Evolutionary conservation across 1,139 yeast genomes (phyloP).

Genomic region (Suhomyces terraborum): DNA sequence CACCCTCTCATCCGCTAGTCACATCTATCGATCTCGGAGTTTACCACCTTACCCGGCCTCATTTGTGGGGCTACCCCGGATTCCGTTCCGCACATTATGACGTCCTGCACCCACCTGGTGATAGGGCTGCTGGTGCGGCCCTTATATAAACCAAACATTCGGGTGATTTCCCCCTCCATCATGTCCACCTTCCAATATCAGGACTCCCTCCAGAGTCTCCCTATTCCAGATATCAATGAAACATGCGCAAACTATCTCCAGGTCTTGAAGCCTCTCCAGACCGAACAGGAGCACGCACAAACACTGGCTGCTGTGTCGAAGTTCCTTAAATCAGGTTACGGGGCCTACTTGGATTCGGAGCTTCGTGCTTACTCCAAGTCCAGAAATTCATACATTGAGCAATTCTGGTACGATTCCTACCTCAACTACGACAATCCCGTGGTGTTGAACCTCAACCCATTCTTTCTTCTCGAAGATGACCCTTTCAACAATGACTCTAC

Average conservation of each 20-base stretch:
- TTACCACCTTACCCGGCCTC: constrained; percentile 6
- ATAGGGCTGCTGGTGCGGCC: not conserved
- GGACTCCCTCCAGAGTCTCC: constrained; percentile 60
- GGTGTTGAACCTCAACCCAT: constrained; percentile 84
- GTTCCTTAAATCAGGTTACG: constrained; percentile 57
- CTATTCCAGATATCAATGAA: constrained; percentile 71
- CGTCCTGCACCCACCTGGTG: not conserved
- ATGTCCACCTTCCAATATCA: constrained; percentile 64
- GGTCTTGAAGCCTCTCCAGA: constrained; percentile 73
- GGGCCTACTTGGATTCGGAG: constrained; percentile 63
- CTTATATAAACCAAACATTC: not conserved
- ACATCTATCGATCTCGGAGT: constrained; percentile 10
- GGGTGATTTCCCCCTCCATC: constrained; percentile 2
- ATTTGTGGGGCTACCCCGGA: constrained; percentile 13
- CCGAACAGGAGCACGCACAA: constrained; percentile 63
- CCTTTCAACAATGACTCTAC: constrained; percentile 70
- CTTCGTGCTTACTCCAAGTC: constrained; percentile 62
- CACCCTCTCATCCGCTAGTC: not conserved
- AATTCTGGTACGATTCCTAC: constrained; percentile 91
- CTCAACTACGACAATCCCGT: constrained; percentile 86
- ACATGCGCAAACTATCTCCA: constrained; percentile 67
- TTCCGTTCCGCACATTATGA: constrained; percentile 3
- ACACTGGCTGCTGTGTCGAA: constrained; percentile 62
- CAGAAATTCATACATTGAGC: constrained; percentile 81
- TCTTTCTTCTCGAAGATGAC: constrained; percentile 84